phyloP scores from a whole-genome alignment of 306 rosid species.

The Chamaecrista fasciculata region DNA sequence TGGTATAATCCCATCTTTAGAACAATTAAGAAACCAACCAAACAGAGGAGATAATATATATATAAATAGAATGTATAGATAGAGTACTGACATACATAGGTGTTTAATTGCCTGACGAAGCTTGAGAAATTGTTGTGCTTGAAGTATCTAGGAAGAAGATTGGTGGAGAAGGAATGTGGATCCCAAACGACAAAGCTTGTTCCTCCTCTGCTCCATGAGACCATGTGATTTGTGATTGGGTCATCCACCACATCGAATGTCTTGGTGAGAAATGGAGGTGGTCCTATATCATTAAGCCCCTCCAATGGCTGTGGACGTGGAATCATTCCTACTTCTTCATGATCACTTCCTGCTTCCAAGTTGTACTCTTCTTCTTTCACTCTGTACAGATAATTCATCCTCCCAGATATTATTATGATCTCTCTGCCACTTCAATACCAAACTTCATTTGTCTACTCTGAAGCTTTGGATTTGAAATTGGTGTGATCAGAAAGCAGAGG shows the following conservation, averaged over 20 bases:
- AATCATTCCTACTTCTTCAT: constrained; percentile 29
- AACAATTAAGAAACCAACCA: too few species aligned
- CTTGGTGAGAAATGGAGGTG: constrained; percentile 91
- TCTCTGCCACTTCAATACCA: neutral
- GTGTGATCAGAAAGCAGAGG: neutral
- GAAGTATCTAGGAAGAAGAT: constrained; percentile 73
- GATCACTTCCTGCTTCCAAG: constrained; percentile 37
- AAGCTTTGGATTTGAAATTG: neutral
- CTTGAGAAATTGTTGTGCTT: constrained; percentile 95
- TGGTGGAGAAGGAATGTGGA: constrained; percentile 63
- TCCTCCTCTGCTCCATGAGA: constrained; percentile 82
- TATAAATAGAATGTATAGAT: too few species aligned
- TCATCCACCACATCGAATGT: constrained; percentile 84
- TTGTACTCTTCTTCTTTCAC: constrained; percentile 71
- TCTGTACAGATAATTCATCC: constrained; percentile 52
- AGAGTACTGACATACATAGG: too few species aligned
- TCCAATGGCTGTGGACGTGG: constrained; percentile 71
- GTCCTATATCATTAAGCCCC: constrained; percentile 77
- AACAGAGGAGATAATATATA: too few species aligned
- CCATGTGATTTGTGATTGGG: constrained; percentile 47
- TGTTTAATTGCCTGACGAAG: constrained; percentile 92
- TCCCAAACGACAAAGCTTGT: constrained; percentile 84
- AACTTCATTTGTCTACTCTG: neutral
- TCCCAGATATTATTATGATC: too few species aligned
- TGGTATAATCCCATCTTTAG: neutral